Conservation (phyloP, 2,329 filamentous ascomycete genomes). For the Trichoderma sp. region DNA sequence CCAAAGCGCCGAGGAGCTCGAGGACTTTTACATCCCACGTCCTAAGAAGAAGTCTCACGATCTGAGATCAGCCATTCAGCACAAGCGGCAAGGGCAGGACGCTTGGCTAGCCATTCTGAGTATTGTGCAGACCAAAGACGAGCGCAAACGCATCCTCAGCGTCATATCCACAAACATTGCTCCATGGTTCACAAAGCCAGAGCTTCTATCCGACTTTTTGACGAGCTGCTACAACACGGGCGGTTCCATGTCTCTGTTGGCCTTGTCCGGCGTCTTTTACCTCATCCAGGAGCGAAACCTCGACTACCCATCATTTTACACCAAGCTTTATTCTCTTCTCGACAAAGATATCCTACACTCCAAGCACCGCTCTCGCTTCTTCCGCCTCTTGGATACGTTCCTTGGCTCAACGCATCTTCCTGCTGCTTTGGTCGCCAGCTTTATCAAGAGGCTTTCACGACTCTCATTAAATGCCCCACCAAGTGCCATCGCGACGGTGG, state of each 20-base stretch:
- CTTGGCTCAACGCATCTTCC: constrained; percentile 89
- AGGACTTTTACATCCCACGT: constrained; percentile 63
- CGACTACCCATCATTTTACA: constrained; percentile 92
- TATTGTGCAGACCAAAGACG: constrained; percentile 62
- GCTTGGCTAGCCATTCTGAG: constrained; percentile 80
- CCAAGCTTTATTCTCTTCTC: constrained; percentile 88
- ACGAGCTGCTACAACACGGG: constrained; percentile 90
- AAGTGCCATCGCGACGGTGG: constrained; percentile 78
- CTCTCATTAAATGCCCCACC: constrained; percentile 86
- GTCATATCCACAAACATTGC: constrained; percentile 75
- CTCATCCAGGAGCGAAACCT: constrained; percentile 91
- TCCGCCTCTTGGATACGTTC: constrained; percentile 88
- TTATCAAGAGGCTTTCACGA: constrained; percentile 88
- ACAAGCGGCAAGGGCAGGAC: constrained; percentile 78
- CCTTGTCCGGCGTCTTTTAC: constrained; percentile 90
- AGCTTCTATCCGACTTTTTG: constrained; percentile 91
- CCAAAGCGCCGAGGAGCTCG: constrained; percentile 61
- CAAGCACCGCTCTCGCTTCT: constrained; percentile 89
- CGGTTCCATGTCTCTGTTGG: constrained; percentile 81
- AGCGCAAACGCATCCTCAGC: constrained; percentile 75
- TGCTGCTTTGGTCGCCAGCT: constrained; percentile 85
- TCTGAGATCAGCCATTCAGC: constrained; percentile 62
- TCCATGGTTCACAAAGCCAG: constrained; percentile 85
- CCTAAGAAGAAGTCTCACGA: constrained; percentile 67
- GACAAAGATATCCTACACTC: constrained; percentile 86